Conservation (phyloP, 202 grass and related monocot genomes). For the Carex sylvatica region DNA sequence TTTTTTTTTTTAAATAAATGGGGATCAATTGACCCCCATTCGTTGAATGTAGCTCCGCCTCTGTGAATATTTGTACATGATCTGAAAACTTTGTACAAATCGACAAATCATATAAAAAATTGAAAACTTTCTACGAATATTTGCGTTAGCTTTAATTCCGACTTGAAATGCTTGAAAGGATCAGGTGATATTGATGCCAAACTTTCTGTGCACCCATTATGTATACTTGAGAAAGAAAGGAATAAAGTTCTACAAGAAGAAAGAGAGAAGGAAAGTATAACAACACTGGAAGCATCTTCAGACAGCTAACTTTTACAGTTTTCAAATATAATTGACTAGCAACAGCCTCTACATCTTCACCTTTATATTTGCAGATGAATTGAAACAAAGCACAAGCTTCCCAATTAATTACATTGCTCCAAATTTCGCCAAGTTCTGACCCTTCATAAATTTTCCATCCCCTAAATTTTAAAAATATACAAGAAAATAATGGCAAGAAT, state of each 20-base stretch:
- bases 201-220: constrained; percentile 34
- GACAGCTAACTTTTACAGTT: constrained; percentile 57
- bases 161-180: background rate
- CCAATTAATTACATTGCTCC: constrained; percentile 5
- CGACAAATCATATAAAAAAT: too few relatives aligned
- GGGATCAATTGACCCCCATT: too few relatives aligned
- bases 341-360: constrained; percentile 31
- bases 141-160: background rate
- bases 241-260: constrained; percentile 57
- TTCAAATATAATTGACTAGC: constrained; percentile 41
- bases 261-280: constrained; percentile 67
- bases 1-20: too few relatives aligned
- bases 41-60: too few relatives aligned
- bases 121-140: background rate
- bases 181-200: constrained; percentile 41
- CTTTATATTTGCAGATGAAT: constrained; percentile 41
- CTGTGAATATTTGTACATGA: background rate
- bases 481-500: background rate
- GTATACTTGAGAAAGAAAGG: constrained; percentile 4
- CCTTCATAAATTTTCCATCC: background rate
- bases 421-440: constrained; percentile 31
- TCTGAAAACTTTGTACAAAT: background rate
- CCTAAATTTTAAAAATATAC: constrained; percentile 22
- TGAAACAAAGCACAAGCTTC: constrained; percentile 38
- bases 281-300: constrained; percentile 51